A percentile compares a stretch with the other conserved stretches of the same genome.
Conservation (phyloP, 768 basidiomycete genomes). For the Baorangia bicolor region DNA sequence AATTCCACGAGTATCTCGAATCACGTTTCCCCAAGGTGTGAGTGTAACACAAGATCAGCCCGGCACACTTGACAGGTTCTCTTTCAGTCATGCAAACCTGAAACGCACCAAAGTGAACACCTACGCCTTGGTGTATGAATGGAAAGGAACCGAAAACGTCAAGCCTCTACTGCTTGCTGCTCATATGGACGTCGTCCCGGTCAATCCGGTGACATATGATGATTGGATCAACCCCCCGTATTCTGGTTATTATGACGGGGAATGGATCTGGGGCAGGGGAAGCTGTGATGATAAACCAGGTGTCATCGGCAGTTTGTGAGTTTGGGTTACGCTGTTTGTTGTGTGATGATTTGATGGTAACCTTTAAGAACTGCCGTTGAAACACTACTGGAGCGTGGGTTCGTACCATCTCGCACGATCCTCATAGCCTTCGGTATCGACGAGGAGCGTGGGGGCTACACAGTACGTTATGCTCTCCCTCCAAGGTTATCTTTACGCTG, state of each 20-base stretch:
- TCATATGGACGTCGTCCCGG: conserved; percentile 53
- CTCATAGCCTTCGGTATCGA: conserved; percentile 44
- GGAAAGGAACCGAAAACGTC: conserved; percentile 51
- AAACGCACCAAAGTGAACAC: conserved; percentile 57
- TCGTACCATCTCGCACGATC: conserved; percentile 31
- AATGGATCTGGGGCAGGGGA: conserved; percentile 50
- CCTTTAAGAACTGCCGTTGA: conserved; percentile 27
- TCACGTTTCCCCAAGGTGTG: conserved; percentile 63
- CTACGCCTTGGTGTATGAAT: conserved; percentile 59
- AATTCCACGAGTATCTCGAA: conserved; percentile 27
- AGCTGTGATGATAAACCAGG: conserved; percentile 44
- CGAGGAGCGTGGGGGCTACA: conserved; percentile 42
- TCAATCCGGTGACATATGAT: conserved; percentile 42
- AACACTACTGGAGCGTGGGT: conserved; percentile 27
- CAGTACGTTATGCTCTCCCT: conserved; percentile 25
- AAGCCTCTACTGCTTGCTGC: conserved; percentile 57
- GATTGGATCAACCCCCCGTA: conserved; percentile 51
- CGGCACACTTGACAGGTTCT: not conserved
- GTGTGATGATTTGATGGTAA: not conserved
- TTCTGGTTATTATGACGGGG: conserved; percentile 45
- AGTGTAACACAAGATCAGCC: conserved; percentile 9
- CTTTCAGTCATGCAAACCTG: conserved; percentile 44
- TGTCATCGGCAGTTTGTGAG: conserved; percentile 37
- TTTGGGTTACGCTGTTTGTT: not conserved
- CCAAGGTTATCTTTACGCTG: not conserved